phyloP scores from a whole-genome alignment of 495 filamentous ascomycete genomes.

The Penicillium mononematosum region DNA sequence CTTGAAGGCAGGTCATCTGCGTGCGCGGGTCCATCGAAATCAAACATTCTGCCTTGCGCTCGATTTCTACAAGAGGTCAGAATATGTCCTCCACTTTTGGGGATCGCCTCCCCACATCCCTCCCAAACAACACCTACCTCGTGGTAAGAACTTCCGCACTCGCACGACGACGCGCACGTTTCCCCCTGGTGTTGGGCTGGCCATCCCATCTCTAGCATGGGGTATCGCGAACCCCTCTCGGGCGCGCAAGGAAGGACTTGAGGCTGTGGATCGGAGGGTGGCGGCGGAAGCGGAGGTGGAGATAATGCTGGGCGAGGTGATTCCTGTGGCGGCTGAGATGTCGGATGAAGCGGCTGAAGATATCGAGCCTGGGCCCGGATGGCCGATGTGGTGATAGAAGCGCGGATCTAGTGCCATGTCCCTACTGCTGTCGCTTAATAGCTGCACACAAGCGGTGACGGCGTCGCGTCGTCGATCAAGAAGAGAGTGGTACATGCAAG shows the following conservation, averaged over 20 bases:
- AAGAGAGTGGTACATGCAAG: conserved; percentile 47
- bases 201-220: conserved; percentile 29
- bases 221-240: conserved; percentile 61
- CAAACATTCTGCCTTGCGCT: conserved; percentile 77
- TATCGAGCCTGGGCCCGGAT: conserved; percentile 43
- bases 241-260: conserved; percentile 67
- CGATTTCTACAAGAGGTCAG: conserved; percentile 59
- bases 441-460: conserved; percentile 46
- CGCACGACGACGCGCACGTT: conserved; percentile 96
- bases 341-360: conserved; percentile 60
- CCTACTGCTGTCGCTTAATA: conserved; percentile 47
- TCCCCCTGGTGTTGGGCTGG: conserved; percentile 55
- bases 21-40: conserved; percentile 85
- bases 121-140: conserved; percentile 61
- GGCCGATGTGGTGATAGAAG: conserved; percentile 51
- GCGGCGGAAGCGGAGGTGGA: conserved; percentile 64
- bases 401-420: conserved; percentile 60
- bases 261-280: conserved; percentile 46
- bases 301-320: conserved; percentile 46
- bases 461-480: conserved; percentile 45
- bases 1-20: conserved; percentile 71
- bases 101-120: neutral
- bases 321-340: conserved; percentile 52
- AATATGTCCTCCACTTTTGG: neutral
- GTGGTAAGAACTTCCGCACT: conserved; percentile 80